A percentile compares a stretch with the other conserved stretches of the same genome.
phyloP scores from a whole-genome alignment of 352 stramenopile species.

The Globisporangium apiculatum region DNA sequence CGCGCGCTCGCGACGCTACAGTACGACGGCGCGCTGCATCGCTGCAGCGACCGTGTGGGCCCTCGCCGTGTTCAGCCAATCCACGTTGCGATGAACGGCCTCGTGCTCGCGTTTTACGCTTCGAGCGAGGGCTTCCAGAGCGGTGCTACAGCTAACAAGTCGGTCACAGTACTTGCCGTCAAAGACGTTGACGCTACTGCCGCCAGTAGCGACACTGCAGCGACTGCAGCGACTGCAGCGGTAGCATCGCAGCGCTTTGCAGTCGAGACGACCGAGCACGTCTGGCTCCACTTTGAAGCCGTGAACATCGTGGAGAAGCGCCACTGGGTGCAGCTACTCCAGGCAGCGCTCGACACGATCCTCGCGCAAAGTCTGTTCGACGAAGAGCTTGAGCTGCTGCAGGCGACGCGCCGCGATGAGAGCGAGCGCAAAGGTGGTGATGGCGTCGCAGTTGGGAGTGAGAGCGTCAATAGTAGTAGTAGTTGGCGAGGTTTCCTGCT shows the following conservation, averaged over 20 bases:
- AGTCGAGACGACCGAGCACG: constrained; percentile 46
- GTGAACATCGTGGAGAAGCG: constrained; percentile 26
- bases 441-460: background rate
- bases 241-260: constrained; percentile 26
- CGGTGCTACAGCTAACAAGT: constrained; percentile 9
- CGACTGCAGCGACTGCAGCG: constrained; percentile 19
- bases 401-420: background rate
- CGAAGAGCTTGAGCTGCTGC: constrained; percentile 19
- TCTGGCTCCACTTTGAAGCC: constrained; percentile 40
- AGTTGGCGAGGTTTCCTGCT: constrained; percentile 21
- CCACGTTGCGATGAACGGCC: constrained; percentile 37
- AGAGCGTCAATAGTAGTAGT: background rate
- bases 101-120: constrained; percentile 44
- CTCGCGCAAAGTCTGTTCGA: constrained; percentile 37
- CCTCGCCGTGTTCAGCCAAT: constrained; percentile 20
- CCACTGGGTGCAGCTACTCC: constrained; percentile 44
- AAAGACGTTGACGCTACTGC: constrained; percentile 9
- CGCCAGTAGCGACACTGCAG: constrained; percentile 12
- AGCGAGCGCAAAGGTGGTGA: background rate
- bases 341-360: constrained; percentile 41
- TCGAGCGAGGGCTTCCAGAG: constrained; percentile 55
- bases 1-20: constrained; percentile 27
- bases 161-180: constrained; percentile 11
- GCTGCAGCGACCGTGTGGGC: constrained; percentile 26
- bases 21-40: constrained; percentile 26